Base-by-base conservation (phyloP, 257 asterid genomes). In the Cruciata laevipes region DNA sequence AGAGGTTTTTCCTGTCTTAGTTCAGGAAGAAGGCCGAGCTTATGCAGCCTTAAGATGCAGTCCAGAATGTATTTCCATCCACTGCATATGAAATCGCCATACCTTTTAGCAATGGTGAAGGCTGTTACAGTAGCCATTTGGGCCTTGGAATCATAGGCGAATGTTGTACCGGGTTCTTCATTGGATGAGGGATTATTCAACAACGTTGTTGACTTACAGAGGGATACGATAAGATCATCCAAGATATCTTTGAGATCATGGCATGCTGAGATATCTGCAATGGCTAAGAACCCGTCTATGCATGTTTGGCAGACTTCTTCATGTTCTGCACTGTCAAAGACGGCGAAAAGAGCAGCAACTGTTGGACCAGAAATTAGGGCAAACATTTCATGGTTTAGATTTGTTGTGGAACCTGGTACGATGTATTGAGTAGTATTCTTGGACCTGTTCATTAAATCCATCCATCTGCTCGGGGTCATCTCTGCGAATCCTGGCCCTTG, bases 351-450 rank as follows among this genome's bases (percentile, higher is more conserved):
- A 33, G 98, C 98, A 69, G 98, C 98, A 79, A 92, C 86, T 35
- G 97, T 89, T n/a, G 98, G 98, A 63, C 98, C 98, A 10, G 98
- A 92, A 93, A 92, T 86, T 76, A 86, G 87, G 21, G 98, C 97
- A 78, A 92, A 92, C 97, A 92, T 87, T 83, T 92, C 96, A 65
- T 86, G 97, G 82, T 92, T 97, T 66, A 89, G 96, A 79, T 85
- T 75, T 68, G 98, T 83, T 77, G 85, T 83, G 38, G 96, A 89
- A 82, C 86, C 97, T 40, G 95, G 78, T 63, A 86, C 80, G 31
- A 87, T 85, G 75, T 86, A 89, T 4, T 86, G 91, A 73, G 93
- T 80, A 64, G 81, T 87, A 72, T 85, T 89, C 72, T 75, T 86
- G 37, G 96, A 87, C 79, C 90, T 89, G 66, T 89, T 95, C 86